Base-by-base conservation (phyloP, 306 rosid species). In the Pyrus betulifolia region DNA sequence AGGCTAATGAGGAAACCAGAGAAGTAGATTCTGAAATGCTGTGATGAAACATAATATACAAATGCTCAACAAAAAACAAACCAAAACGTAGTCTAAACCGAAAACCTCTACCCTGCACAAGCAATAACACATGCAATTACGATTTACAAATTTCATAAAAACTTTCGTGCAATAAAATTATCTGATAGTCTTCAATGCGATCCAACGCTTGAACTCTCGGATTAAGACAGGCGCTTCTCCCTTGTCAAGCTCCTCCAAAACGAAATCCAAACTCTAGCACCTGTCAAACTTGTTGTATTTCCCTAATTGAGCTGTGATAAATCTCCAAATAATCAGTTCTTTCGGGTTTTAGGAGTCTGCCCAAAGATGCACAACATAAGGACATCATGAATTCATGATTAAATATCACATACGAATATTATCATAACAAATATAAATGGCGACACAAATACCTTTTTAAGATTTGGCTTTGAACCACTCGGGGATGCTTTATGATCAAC, bases 331-430 rank as follows among this genome's bases (percentile, higher is more conserved):
- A 27, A 86, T 89, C 82, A 90, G 65, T 51, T 65, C 78, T 73
- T 84, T 77, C 93, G 89, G 25, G 64, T 10, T 86, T 82, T 86
- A 30, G 92, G 87, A 9, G 86, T 93, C 97, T 92, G 93, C 75
- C 17, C 14, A 87, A n/a, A 45, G 55, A 72, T 27, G 30, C n/a
- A 68, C 14, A 23, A 27, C 15, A 60, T 54, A n/a, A 42, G 5
- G 33, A 30, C 23, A 17, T 11, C 19, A 4, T 65, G 54, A 57
- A 23, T 19, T 11, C 19, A 4, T 65, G 54, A 64, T 31, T 13
- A 8, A 5, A 10, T 18, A 67, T 31, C 46, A 9, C 8, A 21
- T 5, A 68, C 22, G 27, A 27, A 18, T 30, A 15, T 4, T 21
- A 8, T 14, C 6, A 10, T 4, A 38, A 11, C 9, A 7, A n/a